Conservation (phyloP, 176 grass and related monocot genomes). For the Coix lacrymajobi region DNA sequence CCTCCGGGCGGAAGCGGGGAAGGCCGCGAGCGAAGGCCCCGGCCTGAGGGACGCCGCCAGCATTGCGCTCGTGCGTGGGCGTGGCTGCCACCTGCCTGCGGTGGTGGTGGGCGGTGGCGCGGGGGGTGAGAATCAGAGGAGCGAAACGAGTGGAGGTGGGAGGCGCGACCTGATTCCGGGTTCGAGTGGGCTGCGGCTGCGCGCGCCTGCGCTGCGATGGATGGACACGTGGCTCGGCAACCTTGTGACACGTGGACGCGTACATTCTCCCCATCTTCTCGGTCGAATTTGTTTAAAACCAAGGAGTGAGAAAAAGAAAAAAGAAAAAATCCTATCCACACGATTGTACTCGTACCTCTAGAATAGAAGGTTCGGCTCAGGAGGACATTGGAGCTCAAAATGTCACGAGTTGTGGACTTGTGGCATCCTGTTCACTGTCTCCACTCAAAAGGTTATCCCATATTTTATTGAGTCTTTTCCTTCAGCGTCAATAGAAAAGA, state of each 20-base stretch:
- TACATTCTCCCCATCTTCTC: no score
- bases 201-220: background rate
- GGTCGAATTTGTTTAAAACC: background rate
- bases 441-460: no score
- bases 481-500: no score
- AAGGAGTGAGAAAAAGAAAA: rapidly evolving
- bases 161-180: background rate
- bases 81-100: background rate
- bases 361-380: background rate
- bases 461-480: no score
- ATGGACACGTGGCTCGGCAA: background rate
- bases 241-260: background rate
- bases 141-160: constrained; percentile 35
- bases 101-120: background rate
- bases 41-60: constrained; percentile 34
- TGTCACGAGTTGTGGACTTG: no score
- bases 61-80: constrained; percentile 1
- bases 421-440: no score
- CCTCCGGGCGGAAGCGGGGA: constrained; percentile 5
- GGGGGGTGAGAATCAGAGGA: background rate
- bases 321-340: background rate
- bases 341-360: background rate
- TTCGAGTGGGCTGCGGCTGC: background rate
- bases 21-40: background rate
- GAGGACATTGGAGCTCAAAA: background rate